These are phyloP conservation scores for Pseudophaeomoniella oleicola DNA, from an alignment of 2,329 filamentous ascomycete genomes.

Conservation along the genomic window DNA sequence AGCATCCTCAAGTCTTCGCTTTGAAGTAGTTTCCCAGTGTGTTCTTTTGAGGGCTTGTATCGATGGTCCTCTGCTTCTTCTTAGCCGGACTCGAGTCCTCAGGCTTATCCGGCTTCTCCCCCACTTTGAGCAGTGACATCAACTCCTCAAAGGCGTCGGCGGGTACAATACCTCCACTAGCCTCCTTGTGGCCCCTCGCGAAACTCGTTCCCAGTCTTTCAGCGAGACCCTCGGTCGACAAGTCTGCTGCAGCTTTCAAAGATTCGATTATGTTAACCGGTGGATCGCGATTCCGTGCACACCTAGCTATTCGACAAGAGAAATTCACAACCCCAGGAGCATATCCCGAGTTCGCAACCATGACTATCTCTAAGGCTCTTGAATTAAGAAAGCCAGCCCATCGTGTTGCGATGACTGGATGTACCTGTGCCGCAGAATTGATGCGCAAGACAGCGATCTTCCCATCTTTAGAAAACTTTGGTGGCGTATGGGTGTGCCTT, in stretches of 20 bases:
- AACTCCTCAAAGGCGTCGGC: slow-evolving; percentile 50
- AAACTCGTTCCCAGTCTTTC: slow-evolving; percentile 48
- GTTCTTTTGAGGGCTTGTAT: slow-evolving; percentile 33
- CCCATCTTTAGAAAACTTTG: slow-evolving; percentile 48
- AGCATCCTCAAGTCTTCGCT: slow-evolving; percentile 18
- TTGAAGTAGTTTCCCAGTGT: slow-evolving; percentile 42
- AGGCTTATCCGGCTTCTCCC: slow-evolving; percentile 34
- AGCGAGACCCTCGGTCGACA: slow-evolving; percentile 23
- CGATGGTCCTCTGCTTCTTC: slow-evolving; percentile 18
- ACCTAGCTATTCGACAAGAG: slow-evolving; percentile 47
- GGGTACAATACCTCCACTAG: slow-evolving; percentile 49
- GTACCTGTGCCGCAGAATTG: slow-evolving; percentile 44
- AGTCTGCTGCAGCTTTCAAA: slow-evolving; percentile 36
- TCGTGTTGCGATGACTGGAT: slow-evolving; percentile 52
- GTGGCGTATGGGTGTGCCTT: slow-evolving; percentile 45
- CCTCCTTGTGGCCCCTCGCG: slow-evolving; percentile 52
- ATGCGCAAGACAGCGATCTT: slow-evolving; percentile 51
- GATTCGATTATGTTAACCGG: slow-evolving; percentile 50
- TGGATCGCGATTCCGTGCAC: slow-evolving; percentile 36
- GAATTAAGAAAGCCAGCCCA: slow-evolving; percentile 50
- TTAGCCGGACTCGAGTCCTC: slow-evolving; percentile 17
- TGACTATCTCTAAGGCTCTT: slow-evolving; percentile 45
- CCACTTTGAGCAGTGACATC: slow-evolving; percentile 42
- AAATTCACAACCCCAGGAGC: slow-evolving; percentile 50
- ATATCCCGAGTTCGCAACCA: slow-evolving; percentile 55